phyloP scores from a whole-genome alignment of 1,284 basidiomycete genomes.

The Leccinum subrobustum region DNA sequence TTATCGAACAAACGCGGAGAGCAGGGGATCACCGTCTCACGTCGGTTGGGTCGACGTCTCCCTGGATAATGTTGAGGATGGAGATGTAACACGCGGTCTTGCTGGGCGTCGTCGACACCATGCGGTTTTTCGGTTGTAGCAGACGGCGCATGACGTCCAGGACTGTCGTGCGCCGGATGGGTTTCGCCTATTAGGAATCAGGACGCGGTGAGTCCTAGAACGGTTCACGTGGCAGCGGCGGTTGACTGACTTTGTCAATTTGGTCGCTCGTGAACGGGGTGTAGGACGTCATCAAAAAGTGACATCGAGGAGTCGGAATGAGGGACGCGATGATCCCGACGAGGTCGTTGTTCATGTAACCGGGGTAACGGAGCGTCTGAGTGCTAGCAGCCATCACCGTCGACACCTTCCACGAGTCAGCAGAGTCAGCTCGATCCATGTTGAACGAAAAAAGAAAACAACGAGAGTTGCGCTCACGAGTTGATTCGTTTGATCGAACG shows the following conservation, averaged over 20 bases:
- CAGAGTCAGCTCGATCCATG: conserved; percentile 2
- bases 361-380: conserved; percentile 95
- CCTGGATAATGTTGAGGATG: conserved; percentile 97
- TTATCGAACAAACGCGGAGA: not conserved
- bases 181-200: conserved; percentile 62
- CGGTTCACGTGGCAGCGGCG: not conserved
- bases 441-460: not conserved
- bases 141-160: conserved; percentile 98
- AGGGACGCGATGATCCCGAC: conserved; percentile 97
- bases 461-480: conserved; percentile 50
- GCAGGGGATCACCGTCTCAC: conserved; percentile 44
- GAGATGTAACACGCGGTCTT: conserved; percentile 96
- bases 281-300: conserved; percentile 99
- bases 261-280: conserved; percentile 98
- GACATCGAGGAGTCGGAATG: conserved; percentile 95
- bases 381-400: conserved; percentile 98
- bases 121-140: conserved; percentile 97
- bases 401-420: conserved; percentile 59
- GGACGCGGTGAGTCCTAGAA: too few species aligned
- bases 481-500: conserved; percentile 95
- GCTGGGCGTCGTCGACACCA: conserved; percentile 94
- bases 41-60: conserved; percentile 97
- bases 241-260: conserved; percentile 76
- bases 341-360: conserved; percentile 99
- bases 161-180: conserved; percentile 91